Conservation (phyloP, 495 filamentous ascomycete genomes). For the Chaetomium fimeti region DNA sequence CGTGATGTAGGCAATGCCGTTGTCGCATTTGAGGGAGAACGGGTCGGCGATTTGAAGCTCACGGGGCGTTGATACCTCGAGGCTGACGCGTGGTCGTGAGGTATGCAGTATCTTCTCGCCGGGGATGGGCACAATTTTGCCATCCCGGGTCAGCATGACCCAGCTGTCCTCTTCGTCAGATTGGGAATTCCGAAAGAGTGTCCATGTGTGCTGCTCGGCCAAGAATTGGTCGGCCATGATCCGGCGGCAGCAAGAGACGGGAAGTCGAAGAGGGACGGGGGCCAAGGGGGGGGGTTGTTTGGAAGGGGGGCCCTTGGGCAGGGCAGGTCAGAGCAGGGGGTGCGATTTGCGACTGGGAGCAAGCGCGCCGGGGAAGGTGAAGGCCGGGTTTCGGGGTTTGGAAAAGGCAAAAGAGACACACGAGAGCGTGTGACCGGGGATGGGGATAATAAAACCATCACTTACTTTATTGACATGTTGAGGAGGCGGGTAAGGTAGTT, state of each 20-base stretch:
- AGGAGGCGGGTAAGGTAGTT: constrained; percentile 37
- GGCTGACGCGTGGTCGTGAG: constrained; percentile 45
- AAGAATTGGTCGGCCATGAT: constrained; percentile 43
- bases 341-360: constrained; percentile 14
- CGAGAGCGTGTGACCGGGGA: constrained; percentile 22
- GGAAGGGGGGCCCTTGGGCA: constrained; percentile 28
- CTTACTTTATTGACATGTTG: constrained; percentile 70
- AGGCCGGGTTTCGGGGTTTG: background rate
- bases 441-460: constrained; percentile 36
- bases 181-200: constrained; percentile 30
- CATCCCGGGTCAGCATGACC: constrained; percentile 53
- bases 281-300: constrained; percentile 15
- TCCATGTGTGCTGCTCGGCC: constrained; percentile 46
- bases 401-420: constrained; percentile 19
- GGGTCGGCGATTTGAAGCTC: constrained; percentile 46
- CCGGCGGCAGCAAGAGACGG: constrained; percentile 5
- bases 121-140: constrained; percentile 50
- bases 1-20: constrained; percentile 70
- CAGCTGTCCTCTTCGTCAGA: constrained; percentile 52
- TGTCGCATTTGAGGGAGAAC: constrained; percentile 48
- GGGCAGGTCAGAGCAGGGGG: constrained; percentile 17
- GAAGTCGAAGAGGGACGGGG: constrained; percentile 11
- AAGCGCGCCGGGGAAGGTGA: constrained; percentile 19
- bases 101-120: constrained; percentile 50
- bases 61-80: constrained; percentile 46